Percentiles rank a stretch among this genome's conserved stretches.
Conservation (phyloP, 352 stramenopile species). For the Pythium dissimile region DNA sequence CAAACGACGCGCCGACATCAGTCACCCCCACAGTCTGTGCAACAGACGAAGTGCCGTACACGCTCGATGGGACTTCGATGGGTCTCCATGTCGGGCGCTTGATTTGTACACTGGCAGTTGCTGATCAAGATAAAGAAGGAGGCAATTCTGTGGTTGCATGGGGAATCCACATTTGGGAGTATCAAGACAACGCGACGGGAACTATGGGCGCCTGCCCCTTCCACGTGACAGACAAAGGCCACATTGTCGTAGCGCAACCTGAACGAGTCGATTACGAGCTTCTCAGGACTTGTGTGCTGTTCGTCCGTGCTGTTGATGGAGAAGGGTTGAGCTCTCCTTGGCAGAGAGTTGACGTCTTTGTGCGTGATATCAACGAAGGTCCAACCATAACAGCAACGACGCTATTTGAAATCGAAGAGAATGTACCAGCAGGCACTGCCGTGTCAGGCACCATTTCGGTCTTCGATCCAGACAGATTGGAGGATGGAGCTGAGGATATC, state of each 20-base stretch:
- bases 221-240: neutral
- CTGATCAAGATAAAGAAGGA: constrained; percentile 14
- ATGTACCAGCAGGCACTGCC: constrained; percentile 5
- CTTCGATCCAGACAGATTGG: constrained; percentile 23
- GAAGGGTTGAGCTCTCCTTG: constrained; percentile 15
- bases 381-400: constrained; percentile 3
- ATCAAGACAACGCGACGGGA: neutral
- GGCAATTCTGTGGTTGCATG: constrained; percentile 6
- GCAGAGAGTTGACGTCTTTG: constrained; percentile 18
- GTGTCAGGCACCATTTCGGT: constrained; percentile 1
- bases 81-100: neutral
- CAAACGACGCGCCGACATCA: constrained; percentile 23
- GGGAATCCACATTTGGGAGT: constrained; percentile 20
- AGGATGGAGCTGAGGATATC: constrained; percentile 1
- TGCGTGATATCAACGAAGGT: constrained; percentile 25
- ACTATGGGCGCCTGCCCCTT: constrained; percentile 1
- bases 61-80: neutral
- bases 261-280: constrained; percentile 20
- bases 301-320: constrained; percentile 18
- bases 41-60: constrained; percentile 22
- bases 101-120: constrained; percentile 17
- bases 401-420: constrained; percentile 23
- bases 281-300: constrained; percentile 8
- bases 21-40: constrained; percentile 15
- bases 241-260: constrained; percentile 16